These are phyloP conservation scores for Hanseniaspora vineae DNA, from an alignment of 805 yeast species.

Conservation along the genomic window DNA sequence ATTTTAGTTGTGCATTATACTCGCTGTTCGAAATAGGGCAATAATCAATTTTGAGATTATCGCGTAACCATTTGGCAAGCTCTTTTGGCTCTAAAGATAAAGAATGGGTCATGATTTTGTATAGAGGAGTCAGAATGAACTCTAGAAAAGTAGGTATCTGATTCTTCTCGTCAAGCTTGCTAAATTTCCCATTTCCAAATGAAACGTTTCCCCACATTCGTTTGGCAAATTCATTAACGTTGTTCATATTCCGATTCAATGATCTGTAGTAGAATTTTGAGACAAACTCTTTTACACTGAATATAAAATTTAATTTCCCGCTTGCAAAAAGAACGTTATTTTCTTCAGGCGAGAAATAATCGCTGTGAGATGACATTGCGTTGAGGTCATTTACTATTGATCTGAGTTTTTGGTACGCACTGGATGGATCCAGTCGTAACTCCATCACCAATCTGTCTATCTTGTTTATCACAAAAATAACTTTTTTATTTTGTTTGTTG, in stretches of 20 bases:
- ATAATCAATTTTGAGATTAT: conserved; percentile 31
- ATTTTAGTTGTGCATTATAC: conserved; percentile 35
- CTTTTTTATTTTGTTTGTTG: conserved; percentile 41
- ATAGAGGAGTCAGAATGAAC: conserved; percentile 67
- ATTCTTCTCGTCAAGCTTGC: conserved; percentile 17
- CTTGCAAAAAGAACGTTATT: conserved; percentile 72
- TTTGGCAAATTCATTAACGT: conserved; percentile 29
- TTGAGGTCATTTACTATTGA: conserved; percentile 55
- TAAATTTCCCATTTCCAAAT: conserved; percentile 35
- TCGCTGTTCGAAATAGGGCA: conserved; percentile 18
- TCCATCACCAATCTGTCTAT: conserved; percentile 79
- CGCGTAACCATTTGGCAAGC: conserved; percentile 32
- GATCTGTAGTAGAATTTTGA: conserved; percentile 29
- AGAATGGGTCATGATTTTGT: conserved; percentile 54
- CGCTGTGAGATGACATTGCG: conserved; percentile 28
- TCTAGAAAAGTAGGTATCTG: conserved; percentile 37
- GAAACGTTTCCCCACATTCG: conserved; percentile 71
- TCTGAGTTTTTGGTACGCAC: conserved; percentile 57
- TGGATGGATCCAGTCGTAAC: conserved; percentile 57
- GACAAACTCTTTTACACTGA: conserved; percentile 57
- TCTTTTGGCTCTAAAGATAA: conserved; percentile 37
- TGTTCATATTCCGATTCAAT: conserved; percentile 22
- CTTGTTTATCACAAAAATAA: conserved; percentile 62
- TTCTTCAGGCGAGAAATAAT: conserved; percentile 40
- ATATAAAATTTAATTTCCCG: conserved; percentile 44